Conservation (phyloP, 73 alveolate species). For the Symbiodinium natans region DNA sequence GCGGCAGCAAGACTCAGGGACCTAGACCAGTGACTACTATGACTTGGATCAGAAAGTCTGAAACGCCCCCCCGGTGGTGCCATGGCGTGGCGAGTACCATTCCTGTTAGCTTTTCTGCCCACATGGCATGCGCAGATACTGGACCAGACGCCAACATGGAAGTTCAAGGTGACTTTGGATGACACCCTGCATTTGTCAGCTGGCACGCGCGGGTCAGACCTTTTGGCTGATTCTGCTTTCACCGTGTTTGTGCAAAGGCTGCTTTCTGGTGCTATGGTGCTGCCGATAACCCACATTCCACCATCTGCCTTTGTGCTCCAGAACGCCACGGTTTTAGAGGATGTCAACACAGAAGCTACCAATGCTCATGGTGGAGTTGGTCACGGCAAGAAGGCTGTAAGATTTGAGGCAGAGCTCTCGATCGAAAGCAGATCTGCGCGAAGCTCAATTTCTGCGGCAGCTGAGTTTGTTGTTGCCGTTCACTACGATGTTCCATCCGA, state of each 20-base stretch:
- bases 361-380: slow-evolving; percentile 61
- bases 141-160: slow-evolving; percentile 32
- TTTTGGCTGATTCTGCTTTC: slow-evolving; percentile 54
- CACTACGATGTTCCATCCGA: no score
- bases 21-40: no score
- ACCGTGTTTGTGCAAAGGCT: slow-evolving; percentile 16
- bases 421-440: slow-evolving; percentile 39
- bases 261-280: slow-evolving; percentile 66
- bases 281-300: slow-evolving; percentile 68
- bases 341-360: slow-evolving; percentile 58
- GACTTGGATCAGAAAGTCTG: no score
- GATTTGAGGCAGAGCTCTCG: slow-evolving; percentile 64
- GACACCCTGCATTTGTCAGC: slow-evolving; percentile 62
- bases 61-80: no score
- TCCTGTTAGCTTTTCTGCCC: slow-evolving; percentile 10
- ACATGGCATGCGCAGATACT: neutral
- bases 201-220: slow-evolving; percentile 68
- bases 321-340: slow-evolving; percentile 69
- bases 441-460: neutral
- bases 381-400: slow-evolving; percentile 56
- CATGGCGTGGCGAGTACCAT: neutral
- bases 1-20: no score
- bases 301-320: slow-evolving; percentile 43
- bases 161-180: slow-evolving; percentile 35
- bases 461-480: neutral